Conservation (phyloP, 2,329 filamentous ascomycete species). For the Sphaerulina populicola region DNA sequence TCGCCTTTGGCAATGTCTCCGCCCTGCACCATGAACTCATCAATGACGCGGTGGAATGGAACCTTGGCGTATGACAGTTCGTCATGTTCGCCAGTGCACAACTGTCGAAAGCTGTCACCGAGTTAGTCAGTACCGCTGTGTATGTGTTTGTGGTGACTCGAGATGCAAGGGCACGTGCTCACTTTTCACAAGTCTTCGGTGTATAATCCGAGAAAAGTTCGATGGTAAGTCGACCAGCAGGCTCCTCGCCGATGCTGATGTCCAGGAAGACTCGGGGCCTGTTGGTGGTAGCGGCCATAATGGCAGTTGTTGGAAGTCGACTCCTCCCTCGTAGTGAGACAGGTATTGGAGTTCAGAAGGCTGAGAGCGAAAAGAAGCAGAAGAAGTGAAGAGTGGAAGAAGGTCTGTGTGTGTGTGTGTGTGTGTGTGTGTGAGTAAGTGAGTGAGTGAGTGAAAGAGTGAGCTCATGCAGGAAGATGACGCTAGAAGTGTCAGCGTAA, state of each 20-base stretch:
- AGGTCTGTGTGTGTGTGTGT: not conserved
- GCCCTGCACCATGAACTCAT: constrained; percentile 41
- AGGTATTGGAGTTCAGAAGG: not conserved
- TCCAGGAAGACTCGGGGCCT: constrained; percentile 39
- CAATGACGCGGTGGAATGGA: constrained; percentile 38
- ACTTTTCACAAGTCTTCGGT: constrained; percentile 43
- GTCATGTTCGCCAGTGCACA: constrained; percentile 37
- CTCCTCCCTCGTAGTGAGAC: not conserved
- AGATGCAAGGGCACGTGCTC: constrained; percentile 9
- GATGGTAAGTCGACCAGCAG: constrained; percentile 38
- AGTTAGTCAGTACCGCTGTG: constrained; percentile 12
- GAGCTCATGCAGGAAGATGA: not conserved
- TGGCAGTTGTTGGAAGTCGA: constrained; percentile 1
- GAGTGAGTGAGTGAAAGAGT: no score
- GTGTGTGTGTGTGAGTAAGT: no score
- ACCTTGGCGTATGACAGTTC: constrained; percentile 34
- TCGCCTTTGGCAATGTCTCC: constrained; percentile 38
- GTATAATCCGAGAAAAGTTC: constrained; percentile 42
- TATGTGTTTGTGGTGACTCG: not conserved
- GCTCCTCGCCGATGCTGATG: constrained; percentile 35
- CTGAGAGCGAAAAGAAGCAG: not conserved
- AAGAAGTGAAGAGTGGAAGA: not conserved
- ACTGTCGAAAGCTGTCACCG: constrained; percentile 36
- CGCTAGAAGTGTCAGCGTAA: not conserved
- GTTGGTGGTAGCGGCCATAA: constrained; percentile 16